Conservation (phyloP, 768 basidiomycete genomes). For the Boletus eberwhitei region DNA sequence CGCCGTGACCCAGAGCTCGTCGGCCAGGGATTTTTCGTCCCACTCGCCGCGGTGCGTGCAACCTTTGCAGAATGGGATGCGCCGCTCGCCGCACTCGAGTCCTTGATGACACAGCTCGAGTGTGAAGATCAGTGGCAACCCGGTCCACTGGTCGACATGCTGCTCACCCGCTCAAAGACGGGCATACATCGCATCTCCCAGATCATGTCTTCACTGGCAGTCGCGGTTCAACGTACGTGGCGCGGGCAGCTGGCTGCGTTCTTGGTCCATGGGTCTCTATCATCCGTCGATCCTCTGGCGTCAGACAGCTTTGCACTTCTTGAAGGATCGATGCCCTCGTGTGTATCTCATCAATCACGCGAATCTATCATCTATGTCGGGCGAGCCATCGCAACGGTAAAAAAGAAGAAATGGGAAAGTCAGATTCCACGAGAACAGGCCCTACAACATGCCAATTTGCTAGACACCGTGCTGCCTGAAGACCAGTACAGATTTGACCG, state of each 20-base stretch:
- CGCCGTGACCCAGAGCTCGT: conserved; percentile 73
- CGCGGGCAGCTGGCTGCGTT: conserved; percentile 79
- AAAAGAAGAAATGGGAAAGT: conserved; percentile 72
- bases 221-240: conserved; percentile 80
- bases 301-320: conserved; percentile 57
- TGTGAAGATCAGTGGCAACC: conserved; percentile 53
- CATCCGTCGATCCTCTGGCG: conserved; percentile 60
- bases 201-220: conserved; percentile 68
- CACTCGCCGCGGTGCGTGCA: conserved; percentile 79
- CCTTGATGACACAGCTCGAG: conserved; percentile 62
- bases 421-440: conserved; percentile 70
- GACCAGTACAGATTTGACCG: conserved; percentile 75
- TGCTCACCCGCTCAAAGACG: conserved; percentile 67
- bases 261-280: conserved; percentile 72
- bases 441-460: conserved; percentile 57
- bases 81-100: conserved; percentile 68
- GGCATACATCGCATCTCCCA: conserved; percentile 74
- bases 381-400: conserved; percentile 80
- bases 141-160: conserved; percentile 77
- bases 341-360: conserved; percentile 65
- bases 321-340: conserved; percentile 69
- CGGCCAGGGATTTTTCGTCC: conserved; percentile 78
- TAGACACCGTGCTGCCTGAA: conserved; percentile 68
- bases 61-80: conserved; percentile 88
- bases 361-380: conserved; percentile 88